Evolutionary conservation across 2,329 filamentous ascomycete genomes (phyloP), one percentile per base, ranked within the genome.

Genomic region (Penicillium sp.): DNA sequence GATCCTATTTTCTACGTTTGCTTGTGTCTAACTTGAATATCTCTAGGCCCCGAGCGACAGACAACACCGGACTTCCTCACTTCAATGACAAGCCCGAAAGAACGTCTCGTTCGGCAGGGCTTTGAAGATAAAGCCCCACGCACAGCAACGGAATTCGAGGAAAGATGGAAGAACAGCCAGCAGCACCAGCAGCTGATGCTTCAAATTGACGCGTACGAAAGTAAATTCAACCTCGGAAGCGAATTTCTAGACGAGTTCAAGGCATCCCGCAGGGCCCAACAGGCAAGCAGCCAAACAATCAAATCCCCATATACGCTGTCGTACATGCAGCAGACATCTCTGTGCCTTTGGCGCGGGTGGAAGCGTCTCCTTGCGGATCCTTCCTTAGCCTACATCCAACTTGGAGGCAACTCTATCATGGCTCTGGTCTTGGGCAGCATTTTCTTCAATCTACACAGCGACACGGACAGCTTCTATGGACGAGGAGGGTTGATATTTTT

Each of bases 221-320:
- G 58, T 29, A 63, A 74, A 19, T 38, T 38, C 73, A 73, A 52
- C 75, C 76, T 77, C 5, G 74, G 73, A 31, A 69, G 73, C 15
- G 55, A 70, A 52, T 64, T 66, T 12, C 58, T 73, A 15, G 59
- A 70, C 12, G 57, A 63, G 3, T 78, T 77, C 53, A 63, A 66
- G 53, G 58, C 71, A 25, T 74, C 76, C 12, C 66, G 75, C 21
- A 66, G 60, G 53, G 64, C 72, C 8, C 69, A 75, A 54, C 71
- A 77, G 59, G 68, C 77, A 5, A 76, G 72, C 52, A 50, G 64
- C 15, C 73, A 75, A 60, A 87, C 90, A 2, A 71, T 81, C 44
- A 85, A 85, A 71, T 94, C 90, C 0, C 90, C 92, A 0, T 96
- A 88, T 73, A 96, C 90, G 0, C 79, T 96, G 19, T 93, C 90